These are phyloP conservation scores for Torulaspora franciscae DNA, from an alignment of 805 yeast species.

Conservation along the genomic window DNA sequence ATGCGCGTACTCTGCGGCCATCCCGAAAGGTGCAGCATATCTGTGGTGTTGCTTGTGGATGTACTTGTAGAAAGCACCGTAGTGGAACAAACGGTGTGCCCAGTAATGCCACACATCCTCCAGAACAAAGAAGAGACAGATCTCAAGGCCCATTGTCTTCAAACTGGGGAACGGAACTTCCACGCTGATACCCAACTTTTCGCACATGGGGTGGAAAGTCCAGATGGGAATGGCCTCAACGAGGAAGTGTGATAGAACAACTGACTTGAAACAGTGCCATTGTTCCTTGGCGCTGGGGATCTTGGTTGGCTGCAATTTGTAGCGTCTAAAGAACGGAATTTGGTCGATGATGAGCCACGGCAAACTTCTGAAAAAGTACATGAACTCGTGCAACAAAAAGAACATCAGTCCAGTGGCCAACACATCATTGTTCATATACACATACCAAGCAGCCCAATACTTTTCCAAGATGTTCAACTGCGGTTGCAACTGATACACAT, in stretches of 20 bases:
- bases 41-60: conserved; percentile 94
- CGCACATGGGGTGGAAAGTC: conserved; percentile 88
- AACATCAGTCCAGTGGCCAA: conserved; percentile 83
- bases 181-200: conserved; percentile 63
- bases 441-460: conserved; percentile 80
- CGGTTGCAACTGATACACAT: conserved; percentile 36
- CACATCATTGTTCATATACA: conserved; percentile 72
- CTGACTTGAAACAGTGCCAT: conserved; percentile 82
- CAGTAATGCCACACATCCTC: conserved; percentile 96
- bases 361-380: conserved; percentile 83
- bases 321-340: conserved; percentile 73
- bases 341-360: conserved; percentile 85
- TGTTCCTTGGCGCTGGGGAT: conserved; percentile 73
- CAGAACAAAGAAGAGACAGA: conserved; percentile 68
- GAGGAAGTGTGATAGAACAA: conserved; percentile 72
- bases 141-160: conserved; percentile 54
- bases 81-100: conserved; percentile 81
- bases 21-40: conserved; percentile 93
- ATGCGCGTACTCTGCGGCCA: conserved; percentile 96
- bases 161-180: conserved; percentile 75
- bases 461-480: conserved; percentile 52
- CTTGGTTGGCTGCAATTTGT: conserved; percentile 79
- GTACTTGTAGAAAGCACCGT: conserved; percentile 76
- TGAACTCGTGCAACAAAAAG: conserved; percentile 70
- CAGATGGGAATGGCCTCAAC: conserved; percentile 93